These are phyloP conservation scores for Xylaria intraflava DNA, from an alignment of 495 filamentous ascomycete genomes.

Conservation along the genomic window DNA sequence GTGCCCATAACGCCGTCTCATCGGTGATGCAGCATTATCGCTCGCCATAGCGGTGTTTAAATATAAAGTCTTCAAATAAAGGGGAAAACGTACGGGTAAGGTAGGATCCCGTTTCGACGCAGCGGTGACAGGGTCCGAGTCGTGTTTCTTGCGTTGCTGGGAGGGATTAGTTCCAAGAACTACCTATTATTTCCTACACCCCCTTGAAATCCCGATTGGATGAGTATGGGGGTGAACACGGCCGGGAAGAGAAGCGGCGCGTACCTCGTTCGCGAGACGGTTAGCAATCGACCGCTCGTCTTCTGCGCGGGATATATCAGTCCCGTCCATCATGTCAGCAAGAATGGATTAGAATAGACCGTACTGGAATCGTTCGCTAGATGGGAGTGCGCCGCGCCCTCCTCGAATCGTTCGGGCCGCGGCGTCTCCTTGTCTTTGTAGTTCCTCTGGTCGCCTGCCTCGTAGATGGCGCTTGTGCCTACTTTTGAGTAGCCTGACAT, in stretches of 20 bases:
- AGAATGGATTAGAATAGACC: neutral
- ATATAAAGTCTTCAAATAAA: too few species aligned
- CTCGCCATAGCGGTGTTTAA: too few species aligned
- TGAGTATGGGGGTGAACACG: too few species aligned
- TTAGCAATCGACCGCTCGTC: slow-evolving; percentile 76
- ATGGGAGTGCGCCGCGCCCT: slow-evolving; percentile 62
- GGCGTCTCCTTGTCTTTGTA: slow-evolving; percentile 49
- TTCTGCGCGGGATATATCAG: slow-evolving; percentile 41
- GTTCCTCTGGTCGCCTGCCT: slow-evolving; percentile 64
- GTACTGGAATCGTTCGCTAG: slow-evolving; percentile 64
- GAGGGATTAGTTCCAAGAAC: too few species aligned
- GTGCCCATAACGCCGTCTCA: too few species aligned
- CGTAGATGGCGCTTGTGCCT: slow-evolving; percentile 36
- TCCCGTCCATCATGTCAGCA: neutral
- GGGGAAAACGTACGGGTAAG: slow-evolving; percentile 49
- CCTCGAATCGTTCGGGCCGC: slow-evolving; percentile 49
- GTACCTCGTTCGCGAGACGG: slow-evolving; percentile 60
- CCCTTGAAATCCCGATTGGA: too few species aligned
- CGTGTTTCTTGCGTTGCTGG: too few species aligned
- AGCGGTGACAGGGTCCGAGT: slow-evolving; percentile 50
- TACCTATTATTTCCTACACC: neutral
- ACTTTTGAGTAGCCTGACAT: slow-evolving; percentile 39
- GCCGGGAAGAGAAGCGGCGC: too few species aligned
- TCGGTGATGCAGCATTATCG: too few species aligned
- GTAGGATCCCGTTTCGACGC: slow-evolving; percentile 60